Evolutionary conservation across 371 early-diverging fungal genomes (phyloP), one percentile per base, ranked within the genome.

Genomic region (Cokeromyces recurvatus): DNA sequence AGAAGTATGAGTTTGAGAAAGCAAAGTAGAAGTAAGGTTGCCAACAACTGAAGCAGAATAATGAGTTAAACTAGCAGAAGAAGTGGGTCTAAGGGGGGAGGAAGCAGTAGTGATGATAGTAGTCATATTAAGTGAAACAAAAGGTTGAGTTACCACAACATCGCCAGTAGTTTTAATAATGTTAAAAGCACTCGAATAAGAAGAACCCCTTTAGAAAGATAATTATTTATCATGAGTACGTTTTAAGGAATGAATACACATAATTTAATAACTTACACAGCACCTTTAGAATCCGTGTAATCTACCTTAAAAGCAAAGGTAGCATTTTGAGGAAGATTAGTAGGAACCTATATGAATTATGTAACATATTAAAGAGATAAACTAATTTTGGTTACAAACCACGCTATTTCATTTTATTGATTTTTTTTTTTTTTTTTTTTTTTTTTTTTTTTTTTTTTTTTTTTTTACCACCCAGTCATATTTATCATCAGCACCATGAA

Each of bases 391-490:
- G n/a, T n/a, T n/a, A n/a, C n/a, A n/a, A n/a, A n/a, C n/a, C n/a
- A n/a, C n/a, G n/a, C n/a, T n/a, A n/a, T n/a, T n/a, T n/a, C n/a
- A n/a, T n/a, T n/a, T n/a, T n/a, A n/a, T n/a, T n/a, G n/a, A n/a
- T n/a, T n/a, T n/a, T n/a, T n/a, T n/a, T n/a, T n/a, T n/a, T n/a
- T n/a, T n/a, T n/a, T n/a, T n/a, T n/a, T n/a, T n/a, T n/a, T n/a
- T n/a, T n/a, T n/a, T n/a, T n/a, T n/a, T n/a, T n/a, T n/a, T n/a
- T n/a, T n/a, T n/a, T n/a, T n/a, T n/a, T n/a, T 27, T 27, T 27
- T 27, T 27, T 27, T 51, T 9, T 55, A 63, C 64, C 45, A 39
- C 55, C 64, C 64, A 63, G 8, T 37, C 39, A 20, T 55, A 51
- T 23, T 48, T 36, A 14, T 50, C 55, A 35, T 23, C 32, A 20